phyloP scores from a whole-genome alignment of 371 early-diverging fungal species.

The Neoconidiobolus thromboides region DNA sequence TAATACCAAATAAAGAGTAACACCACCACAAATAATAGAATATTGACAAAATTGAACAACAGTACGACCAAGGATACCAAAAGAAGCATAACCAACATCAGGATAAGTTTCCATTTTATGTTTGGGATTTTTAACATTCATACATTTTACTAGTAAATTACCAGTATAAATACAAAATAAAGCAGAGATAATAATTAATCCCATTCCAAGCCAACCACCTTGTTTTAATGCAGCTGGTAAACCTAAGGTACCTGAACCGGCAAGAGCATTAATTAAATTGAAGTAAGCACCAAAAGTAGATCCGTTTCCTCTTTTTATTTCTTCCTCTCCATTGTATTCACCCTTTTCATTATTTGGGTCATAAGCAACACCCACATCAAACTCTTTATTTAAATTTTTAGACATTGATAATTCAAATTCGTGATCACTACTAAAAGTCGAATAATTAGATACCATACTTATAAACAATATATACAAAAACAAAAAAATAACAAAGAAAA shows the following conservation, averaged over 20 bases:
- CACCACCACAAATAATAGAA: conserved; percentile 47
- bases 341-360: not conserved
- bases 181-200: conserved; percentile 54
- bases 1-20: conserved; percentile 57
- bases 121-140: conserved; percentile 27
- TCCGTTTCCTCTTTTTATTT: not conserved
- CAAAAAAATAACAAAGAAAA: no score
- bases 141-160: conserved; percentile 39
- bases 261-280: conserved; percentile 4
- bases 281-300: conserved; percentile 7
- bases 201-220: conserved; percentile 67
- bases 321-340: not conserved
- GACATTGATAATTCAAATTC: not conserved
- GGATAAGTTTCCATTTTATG: conserved; percentile 27
- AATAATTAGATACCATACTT: no score
- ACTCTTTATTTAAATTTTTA: not conserved
- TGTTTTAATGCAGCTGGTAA: conserved; percentile 57
- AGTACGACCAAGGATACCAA: conserved; percentile 33
- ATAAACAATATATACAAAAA: no score
- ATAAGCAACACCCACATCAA: conserved; percentile 19
- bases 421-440: not conserved
- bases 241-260: conserved; percentile 45
- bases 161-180: conserved; percentile 51
- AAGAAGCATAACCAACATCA: conserved; percentile 41
- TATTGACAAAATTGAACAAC: conserved; percentile 41